phyloP scores from a whole-genome alignment of 2,329 filamentous ascomycete genomes.

The Fusarium secorum region DNA sequence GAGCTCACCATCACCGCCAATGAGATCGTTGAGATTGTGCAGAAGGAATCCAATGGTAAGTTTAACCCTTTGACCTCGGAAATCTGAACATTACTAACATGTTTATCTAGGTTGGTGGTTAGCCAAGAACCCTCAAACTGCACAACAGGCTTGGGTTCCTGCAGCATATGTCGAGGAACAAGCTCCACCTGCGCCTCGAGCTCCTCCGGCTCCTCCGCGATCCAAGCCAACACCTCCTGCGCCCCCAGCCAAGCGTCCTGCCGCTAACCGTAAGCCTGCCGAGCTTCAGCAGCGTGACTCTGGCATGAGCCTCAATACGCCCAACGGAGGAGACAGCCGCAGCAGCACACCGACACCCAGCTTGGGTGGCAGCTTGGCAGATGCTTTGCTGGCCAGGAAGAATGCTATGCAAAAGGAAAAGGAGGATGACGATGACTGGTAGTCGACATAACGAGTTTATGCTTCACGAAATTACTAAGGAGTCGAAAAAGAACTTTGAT shows the following conservation, averaged over 20 bases:
- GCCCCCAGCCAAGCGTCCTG: slow-evolving; percentile 82
- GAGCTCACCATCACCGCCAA: slow-evolving; percentile 83
- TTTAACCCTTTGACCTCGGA: background rate
- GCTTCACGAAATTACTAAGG: slow-evolving; percentile 34
- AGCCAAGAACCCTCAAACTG: slow-evolving; percentile 68
- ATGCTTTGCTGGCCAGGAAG: slow-evolving; percentile 79
- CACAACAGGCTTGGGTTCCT: slow-evolving; percentile 89
- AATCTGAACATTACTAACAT: slow-evolving; percentile 44
- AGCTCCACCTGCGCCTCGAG: slow-evolving; percentile 66
- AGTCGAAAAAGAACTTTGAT: slow-evolving; percentile 28
- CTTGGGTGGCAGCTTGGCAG: slow-evolving; percentile 76
- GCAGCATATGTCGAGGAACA: slow-evolving; percentile 93
- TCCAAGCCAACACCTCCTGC: slow-evolving; percentile 77
- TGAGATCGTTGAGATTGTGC: slow-evolving; percentile 86
- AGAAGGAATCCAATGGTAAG: slow-evolving; percentile 94
- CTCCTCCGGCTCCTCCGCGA: slow-evolving; percentile 71
- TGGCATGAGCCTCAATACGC: slow-evolving; percentile 67
- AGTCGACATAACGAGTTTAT: slow-evolving; percentile 40
- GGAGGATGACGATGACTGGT: slow-evolving; percentile 77
- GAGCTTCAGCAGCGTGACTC: slow-evolving; percentile 76
- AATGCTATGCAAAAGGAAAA: slow-evolving; percentile 76
- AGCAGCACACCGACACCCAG: slow-evolving; percentile 77
- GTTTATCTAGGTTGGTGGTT: slow-evolving; percentile 85
- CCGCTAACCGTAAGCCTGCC: slow-evolving; percentile 73
- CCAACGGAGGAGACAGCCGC: slow-evolving; percentile 67